phyloP scores from a whole-genome alignment of 768 basidiomycete genomes.

The Kwoniella botswanensis region DNA sequence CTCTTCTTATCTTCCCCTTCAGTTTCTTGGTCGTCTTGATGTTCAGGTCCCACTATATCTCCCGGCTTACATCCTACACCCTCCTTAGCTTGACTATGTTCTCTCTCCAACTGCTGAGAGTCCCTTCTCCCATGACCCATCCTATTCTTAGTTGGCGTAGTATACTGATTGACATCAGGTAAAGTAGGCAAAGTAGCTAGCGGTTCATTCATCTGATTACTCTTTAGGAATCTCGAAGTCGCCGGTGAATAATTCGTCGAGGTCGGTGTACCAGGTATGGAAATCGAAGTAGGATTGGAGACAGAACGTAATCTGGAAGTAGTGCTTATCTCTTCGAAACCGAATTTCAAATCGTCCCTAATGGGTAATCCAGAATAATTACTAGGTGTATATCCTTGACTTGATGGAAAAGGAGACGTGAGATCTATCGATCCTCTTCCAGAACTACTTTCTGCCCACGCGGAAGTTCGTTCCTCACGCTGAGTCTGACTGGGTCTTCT shows the following conservation, averaged over 20 bases:
- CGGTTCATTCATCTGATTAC: conserved; percentile 9
- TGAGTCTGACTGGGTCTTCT: neutral
- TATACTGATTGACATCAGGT: conserved; percentile 19
- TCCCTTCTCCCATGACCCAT: conserved; percentile 20
- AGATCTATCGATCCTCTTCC: conserved; percentile 14
- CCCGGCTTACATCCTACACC: conserved; percentile 12
- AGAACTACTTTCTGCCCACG: conserved; percentile 7
- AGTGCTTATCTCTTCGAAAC: conserved; percentile 14
- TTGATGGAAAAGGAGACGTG: conserved; percentile 19
- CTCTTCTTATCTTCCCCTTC: neutral
- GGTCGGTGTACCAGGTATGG: conserved; percentile 3
- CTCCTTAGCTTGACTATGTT: conserved; percentile 23
- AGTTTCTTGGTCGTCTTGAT: conserved; percentile 3
- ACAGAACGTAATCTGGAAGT: conserved; percentile 20
- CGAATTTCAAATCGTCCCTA: conserved; percentile 4
- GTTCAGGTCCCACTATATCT: conserved; percentile 21
- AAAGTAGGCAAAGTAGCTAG: conserved; percentile 20
- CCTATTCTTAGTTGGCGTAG: conserved; percentile 8
- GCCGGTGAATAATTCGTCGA: conserved; percentile 9
- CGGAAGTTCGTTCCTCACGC: neutral
- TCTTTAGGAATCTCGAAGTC: conserved; percentile 15
- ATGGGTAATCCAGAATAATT: conserved; percentile 6
- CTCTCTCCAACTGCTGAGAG: conserved; percentile 25
- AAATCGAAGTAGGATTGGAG: neutral
- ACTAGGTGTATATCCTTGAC: conserved; percentile 7